phyloP scores from a whole-genome alignment of 139 green algal genomes.

The Ettlia oleoabundans region DNA sequence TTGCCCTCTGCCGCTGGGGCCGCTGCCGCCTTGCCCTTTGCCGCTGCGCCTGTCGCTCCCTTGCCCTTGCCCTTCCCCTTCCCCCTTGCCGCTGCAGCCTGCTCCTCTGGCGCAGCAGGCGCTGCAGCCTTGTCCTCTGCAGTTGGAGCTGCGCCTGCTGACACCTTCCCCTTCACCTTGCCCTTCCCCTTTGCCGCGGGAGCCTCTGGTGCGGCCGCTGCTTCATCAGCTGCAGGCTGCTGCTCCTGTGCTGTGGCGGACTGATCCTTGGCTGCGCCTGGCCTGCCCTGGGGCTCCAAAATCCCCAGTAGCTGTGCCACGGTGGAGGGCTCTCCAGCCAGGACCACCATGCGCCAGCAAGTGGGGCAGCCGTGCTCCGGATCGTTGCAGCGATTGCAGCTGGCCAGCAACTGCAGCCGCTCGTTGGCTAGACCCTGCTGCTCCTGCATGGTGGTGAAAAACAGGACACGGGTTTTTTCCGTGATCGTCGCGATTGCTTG shows the following conservation, averaged over 20 bases:
- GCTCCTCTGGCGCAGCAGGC: background rate
- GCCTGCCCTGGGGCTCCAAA: too few relatives aligned
- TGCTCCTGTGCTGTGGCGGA: background rate
- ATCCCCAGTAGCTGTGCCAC: background rate
- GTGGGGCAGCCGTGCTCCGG: background rate
- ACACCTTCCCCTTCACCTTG: background rate
- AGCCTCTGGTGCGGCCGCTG: background rate
- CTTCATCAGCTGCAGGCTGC: background rate
- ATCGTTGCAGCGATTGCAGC: background rate
- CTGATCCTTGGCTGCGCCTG: background rate
- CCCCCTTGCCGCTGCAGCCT: background rate
- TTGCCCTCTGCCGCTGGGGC: background rate
- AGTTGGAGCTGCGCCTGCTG: conserved; percentile 14
- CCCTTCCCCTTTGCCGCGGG: background rate
- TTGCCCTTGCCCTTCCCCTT: conserved; percentile 8
- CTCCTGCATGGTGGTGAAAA: background rate
- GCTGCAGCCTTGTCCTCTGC: background rate
- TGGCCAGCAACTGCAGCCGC: conserved; percentile 3
- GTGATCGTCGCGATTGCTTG: too few relatives aligned
- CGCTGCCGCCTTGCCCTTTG: background rate
- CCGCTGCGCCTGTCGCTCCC: too few relatives aligned
- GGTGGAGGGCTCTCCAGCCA: background rate
- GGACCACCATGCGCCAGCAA: conserved; percentile 12
- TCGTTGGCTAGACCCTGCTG: background rate
- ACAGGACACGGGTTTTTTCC: background rate